These are phyloP conservation scores for Epichloe sylvatica DNA, from an alignment of 2,329 filamentous ascomycete species.

Conservation along the genomic window DNA sequence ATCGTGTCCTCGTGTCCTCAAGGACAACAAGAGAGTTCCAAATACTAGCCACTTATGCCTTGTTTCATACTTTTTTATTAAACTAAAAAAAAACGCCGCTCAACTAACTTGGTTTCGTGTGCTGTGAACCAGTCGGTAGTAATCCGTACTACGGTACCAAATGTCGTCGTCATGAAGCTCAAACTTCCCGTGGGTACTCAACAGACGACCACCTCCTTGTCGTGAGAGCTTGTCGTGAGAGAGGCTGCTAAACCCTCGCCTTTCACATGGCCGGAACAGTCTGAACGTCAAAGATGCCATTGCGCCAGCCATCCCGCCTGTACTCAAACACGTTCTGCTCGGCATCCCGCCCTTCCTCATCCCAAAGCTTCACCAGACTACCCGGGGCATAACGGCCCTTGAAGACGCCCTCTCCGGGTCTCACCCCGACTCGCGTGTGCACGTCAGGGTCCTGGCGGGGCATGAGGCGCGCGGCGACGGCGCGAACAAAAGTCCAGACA, in stretches of 20 bases:
- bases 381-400: constrained; percentile 76
- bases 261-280: constrained; percentile 14
- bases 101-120: too few relatives aligned
- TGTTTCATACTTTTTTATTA: too few relatives aligned
- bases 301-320: constrained; percentile 62
- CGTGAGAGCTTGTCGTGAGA: too few relatives aligned
- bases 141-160: too few relatives aligned
- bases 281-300: constrained; percentile 58
- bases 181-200: too few relatives aligned
- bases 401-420: constrained; percentile 49
- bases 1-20: background rate
- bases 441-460: constrained; percentile 64
- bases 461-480: constrained; percentile 61
- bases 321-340: constrained; percentile 63
- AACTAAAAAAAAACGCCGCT: too few relatives aligned
- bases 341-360: constrained; percentile 59
- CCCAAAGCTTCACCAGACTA: constrained; percentile 80
- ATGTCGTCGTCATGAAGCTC: too few relatives aligned
- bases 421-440: constrained; percentile 58
- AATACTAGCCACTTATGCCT: too few relatives aligned
- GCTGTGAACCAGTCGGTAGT: too few relatives aligned
- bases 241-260: too few relatives aligned
- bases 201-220: too few relatives aligned
- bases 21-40: too few relatives aligned
- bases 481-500: constrained; percentile 67